phyloP scores from a whole-genome alignment of 2,329 filamentous ascomycete genomes.

The Grosmannia huntii region DNA sequence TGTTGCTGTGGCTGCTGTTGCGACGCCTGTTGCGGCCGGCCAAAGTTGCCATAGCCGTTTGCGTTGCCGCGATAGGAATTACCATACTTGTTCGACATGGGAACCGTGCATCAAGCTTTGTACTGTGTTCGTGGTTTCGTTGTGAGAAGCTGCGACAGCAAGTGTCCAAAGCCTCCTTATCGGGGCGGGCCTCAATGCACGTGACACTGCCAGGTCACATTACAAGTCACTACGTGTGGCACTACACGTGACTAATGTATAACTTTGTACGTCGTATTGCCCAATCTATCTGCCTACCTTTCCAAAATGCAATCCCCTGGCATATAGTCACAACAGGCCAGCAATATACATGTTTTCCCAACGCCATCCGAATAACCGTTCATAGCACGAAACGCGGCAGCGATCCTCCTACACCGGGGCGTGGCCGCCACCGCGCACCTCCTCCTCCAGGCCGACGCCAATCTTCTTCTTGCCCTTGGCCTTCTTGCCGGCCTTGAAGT shows the following conservation, averaged over 20 bases:
- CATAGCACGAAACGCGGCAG: background rate
- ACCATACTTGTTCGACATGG: conserved; percentile 40
- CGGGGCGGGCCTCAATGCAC: background rate
- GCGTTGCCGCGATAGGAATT: conserved; percentile 32
- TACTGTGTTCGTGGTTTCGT: background rate
- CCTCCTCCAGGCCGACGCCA: conserved; percentile 2
- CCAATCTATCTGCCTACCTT: background rate
- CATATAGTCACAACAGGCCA: background rate
- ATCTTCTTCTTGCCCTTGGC: conserved; percentile 34
- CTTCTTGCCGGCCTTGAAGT: conserved; percentile 66
- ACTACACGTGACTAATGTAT: too few species aligned
- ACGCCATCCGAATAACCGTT: background rate
- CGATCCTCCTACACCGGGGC: background rate
- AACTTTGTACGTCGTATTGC: too few species aligned
- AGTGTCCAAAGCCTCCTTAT: background rate
- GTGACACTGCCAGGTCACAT: background rate
- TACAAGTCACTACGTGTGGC: too few species aligned
- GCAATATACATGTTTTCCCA: background rate
- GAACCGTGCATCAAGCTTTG: background rate
- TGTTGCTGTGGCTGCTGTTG: background rate
- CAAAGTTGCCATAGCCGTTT: conserved; percentile 31
- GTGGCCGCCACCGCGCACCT: background rate
- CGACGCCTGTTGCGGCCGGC: conserved; percentile 15
- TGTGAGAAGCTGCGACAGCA: background rate
- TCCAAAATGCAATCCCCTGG: background rate